Conservation (phyloP, 2,329 filamentous ascomycete genomes). For the Alternaria arborescens region DNA sequence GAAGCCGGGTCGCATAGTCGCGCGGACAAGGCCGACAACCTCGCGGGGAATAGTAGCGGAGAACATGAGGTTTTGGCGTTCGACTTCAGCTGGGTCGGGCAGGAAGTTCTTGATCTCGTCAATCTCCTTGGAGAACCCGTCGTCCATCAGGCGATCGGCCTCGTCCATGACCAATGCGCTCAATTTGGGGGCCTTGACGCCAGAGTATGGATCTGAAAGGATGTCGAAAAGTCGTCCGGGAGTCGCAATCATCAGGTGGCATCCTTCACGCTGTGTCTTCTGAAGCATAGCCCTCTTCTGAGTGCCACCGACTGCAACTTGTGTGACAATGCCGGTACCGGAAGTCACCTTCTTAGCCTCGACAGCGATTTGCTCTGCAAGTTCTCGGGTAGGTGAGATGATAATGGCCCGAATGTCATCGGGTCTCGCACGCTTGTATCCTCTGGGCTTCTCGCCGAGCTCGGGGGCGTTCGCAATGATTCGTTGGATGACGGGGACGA, state of each 20-base stretch:
- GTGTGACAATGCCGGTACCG: conserved; percentile 72
- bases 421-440: conserved; percentile 53
- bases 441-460: conserved; percentile 61
- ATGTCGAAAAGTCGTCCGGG: conserved; percentile 88
- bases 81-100: conserved; percentile 68
- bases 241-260: conserved; percentile 89
- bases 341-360: conserved; percentile 76
- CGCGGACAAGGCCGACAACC: conserved; percentile 80
- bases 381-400: conserved; percentile 69
- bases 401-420: conserved; percentile 67
- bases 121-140: conserved; percentile 61
- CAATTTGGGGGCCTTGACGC: conserved; percentile 70
- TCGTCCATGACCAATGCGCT: conserved; percentile 70
- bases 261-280: conserved; percentile 76
- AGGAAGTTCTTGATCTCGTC: conserved; percentile 61
- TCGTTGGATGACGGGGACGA: conserved; percentile 83
- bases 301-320: conserved; percentile 91
- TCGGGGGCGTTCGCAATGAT: conserved; percentile 72
- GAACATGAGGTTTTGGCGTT: conserved; percentile 91
- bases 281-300: conserved; percentile 74
- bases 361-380: conserved; percentile 70
- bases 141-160: conserved; percentile 72
- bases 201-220: conserved; percentile 69
- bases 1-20: conserved; percentile 82
- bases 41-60: conserved; percentile 90